These are phyloP conservation scores for Amylostereum areolatum DNA, from an alignment of 1,284 basidiomycete species.

Conservation along the genomic window DNA sequence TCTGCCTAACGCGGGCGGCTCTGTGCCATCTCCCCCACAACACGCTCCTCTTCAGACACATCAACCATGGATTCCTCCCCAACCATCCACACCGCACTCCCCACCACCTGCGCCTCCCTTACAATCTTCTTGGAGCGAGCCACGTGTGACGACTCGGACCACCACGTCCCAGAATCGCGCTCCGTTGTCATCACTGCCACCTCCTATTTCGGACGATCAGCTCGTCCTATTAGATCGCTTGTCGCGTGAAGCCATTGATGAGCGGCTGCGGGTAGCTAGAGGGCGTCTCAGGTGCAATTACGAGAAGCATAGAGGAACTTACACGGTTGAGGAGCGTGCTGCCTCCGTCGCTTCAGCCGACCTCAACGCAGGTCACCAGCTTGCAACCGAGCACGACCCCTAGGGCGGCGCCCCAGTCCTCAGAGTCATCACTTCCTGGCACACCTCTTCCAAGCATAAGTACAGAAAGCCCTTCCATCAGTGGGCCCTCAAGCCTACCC, in stretches of 20 bases:
- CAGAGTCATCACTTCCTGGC: no score
- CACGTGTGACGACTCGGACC: no score
- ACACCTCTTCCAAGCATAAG: no score
- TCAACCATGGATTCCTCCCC: neutral
- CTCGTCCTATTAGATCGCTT: slow-evolving; percentile 53
- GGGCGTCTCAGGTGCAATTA: slow-evolving; percentile 63
- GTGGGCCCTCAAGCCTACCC: no score
- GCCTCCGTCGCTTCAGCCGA: slow-evolving; percentile 27
- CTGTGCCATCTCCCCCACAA: no score
- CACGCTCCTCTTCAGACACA: no score
- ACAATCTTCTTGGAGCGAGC: neutral
- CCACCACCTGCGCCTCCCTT: neutral
- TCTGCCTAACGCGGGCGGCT: no score
- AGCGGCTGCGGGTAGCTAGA: slow-evolving; percentile 73
- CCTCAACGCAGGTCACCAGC: neutral
- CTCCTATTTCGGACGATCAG: slow-evolving; percentile 52
- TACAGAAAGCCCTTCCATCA: no score
- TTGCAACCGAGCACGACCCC: no score
- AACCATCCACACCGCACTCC: neutral
- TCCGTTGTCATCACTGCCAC: slow-evolving; percentile 35
- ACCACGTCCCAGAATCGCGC: slow-evolving; percentile 13
- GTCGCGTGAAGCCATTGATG: slow-evolving; percentile 77
- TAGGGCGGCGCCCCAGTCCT: no score
- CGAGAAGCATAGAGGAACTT: slow-evolving; percentile 72
- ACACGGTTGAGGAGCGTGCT: slow-evolving; percentile 67